A percentile compares a stretch with the other conserved stretches of the same genome.
Conservation (phyloP, 768 basidiomycete species). For the Coprinopsis marcescibilis region DNA sequence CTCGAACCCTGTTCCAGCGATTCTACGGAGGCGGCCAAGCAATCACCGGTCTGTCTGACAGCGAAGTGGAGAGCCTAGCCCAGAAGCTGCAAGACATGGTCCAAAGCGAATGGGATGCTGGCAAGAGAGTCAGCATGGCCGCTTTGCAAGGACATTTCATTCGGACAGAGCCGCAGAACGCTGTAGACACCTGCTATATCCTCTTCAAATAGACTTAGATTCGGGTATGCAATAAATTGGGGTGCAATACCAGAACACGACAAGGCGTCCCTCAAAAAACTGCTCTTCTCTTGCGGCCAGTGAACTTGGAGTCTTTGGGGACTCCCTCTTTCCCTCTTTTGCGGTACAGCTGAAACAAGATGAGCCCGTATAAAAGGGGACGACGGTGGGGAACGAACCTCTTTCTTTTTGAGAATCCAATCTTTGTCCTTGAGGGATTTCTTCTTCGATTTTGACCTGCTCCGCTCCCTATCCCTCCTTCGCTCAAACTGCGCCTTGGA, state of each 20-base stretch:
- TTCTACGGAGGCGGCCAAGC: slow-evolving; percentile 66
- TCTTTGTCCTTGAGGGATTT: slow-evolving; percentile 72
- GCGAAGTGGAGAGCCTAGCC: slow-evolving; percentile 40
- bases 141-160: slow-evolving; percentile 95
- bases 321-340: slow-evolving; percentile 82
- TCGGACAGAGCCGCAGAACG: slow-evolving; percentile 54
- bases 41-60: slow-evolving; percentile 23
- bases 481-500: slow-evolving; percentile 68
- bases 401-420: slow-evolving; percentile 97
- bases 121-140: slow-evolving; percentile 85
- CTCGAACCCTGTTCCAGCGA: slow-evolving; percentile 65
- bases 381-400: slow-evolving; percentile 42
- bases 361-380: slow-evolving; percentile 3
- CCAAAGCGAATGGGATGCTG: slow-evolving; percentile 41
- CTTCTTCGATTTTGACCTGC: slow-evolving; percentile 56
- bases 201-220: slow-evolving; percentile 31
- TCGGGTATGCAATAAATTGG: not conserved
- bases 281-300: slow-evolving; percentile 81
- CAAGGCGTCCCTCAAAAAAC: slow-evolving; percentile 53
- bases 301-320: slow-evolving; percentile 82
- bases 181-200: slow-evolving; percentile 44
- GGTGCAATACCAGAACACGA: not conserved
- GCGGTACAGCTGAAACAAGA: slow-evolving; percentile 58
- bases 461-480: slow-evolving; percentile 62
- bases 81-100: slow-evolving; percentile 50